These are phyloP conservation scores for Apostasia ramifera DNA, from an alignment of 106 monocot species.

Conservation along the genomic window DNA sequence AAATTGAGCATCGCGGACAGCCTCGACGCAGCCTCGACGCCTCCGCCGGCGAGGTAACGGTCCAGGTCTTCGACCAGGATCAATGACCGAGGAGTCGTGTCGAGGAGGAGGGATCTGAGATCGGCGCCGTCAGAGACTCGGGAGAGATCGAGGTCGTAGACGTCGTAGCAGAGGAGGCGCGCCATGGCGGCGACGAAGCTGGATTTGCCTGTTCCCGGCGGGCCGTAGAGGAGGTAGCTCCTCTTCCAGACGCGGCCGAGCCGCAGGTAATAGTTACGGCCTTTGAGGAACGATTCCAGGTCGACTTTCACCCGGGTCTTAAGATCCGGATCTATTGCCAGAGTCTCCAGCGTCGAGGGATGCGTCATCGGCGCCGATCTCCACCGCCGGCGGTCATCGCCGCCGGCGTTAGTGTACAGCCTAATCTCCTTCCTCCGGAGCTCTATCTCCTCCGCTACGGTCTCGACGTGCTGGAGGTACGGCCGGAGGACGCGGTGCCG, in stretches of 20 bases:
- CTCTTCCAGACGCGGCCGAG: slow-evolving; percentile 52
- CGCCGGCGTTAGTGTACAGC: slow-evolving; percentile 22
- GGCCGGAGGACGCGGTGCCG: slow-evolving; percentile 49
- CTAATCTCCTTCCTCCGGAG: slow-evolving; percentile 15
- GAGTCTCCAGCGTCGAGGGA: slow-evolving; percentile 45
- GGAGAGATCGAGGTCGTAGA: slow-evolving; percentile 46
- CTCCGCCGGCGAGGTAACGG: slow-evolving; percentile 8
- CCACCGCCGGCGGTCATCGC: background rate
- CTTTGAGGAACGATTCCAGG: slow-evolving; percentile 34
- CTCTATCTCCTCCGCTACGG: slow-evolving; percentile 41
- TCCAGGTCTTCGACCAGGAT: slow-evolving; percentile 55
- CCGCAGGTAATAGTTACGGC: slow-evolving; percentile 36
- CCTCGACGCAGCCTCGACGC: background rate
- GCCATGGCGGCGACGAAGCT: slow-evolving; percentile 54
- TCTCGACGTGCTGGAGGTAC: slow-evolving; percentile 54
- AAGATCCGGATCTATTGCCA: slow-evolving; percentile 42
- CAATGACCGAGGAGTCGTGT: slow-evolving; percentile 33
- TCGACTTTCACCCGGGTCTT: slow-evolving; percentile 31
- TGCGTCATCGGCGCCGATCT: slow-evolving; percentile 34
- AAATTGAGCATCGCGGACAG: slow-evolving; percentile 15
- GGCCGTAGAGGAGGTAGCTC: slow-evolving; percentile 54
- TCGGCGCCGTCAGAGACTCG: slow-evolving; percentile 16
- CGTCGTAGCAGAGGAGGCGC: slow-evolving; percentile 42
- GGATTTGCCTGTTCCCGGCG: slow-evolving; percentile 56
- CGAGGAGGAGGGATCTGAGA: slow-evolving; percentile 25